Percentiles rank a stretch among this genome's conserved stretches.
phyloP scores from a whole-genome alignment of 2,329 filamentous ascomycete species.

The Neobulgaria alba region DNA sequence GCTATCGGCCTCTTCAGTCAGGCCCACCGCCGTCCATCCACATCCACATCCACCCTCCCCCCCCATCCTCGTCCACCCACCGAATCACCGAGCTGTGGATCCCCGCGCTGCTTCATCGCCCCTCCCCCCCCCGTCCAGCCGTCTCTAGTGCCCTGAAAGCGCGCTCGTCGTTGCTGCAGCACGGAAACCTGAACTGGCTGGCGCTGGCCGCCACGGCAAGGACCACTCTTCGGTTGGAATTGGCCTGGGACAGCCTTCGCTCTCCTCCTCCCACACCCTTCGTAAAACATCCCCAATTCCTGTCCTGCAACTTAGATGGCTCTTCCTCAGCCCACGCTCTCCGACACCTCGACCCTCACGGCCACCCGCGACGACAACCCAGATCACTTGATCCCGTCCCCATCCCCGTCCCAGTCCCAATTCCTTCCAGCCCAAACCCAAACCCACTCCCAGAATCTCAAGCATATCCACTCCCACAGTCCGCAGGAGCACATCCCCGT shows the following conservation, averaged over 20 bases:
- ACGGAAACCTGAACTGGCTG: no score
- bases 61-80: no score
- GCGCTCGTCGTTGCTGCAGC: no score
- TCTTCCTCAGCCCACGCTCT: slow-evolving; percentile 4
- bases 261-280: not conserved
- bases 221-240: not conserved
- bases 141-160: no score
- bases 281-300: not conserved
- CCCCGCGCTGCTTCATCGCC: not conserved
- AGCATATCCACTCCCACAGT: not conserved
- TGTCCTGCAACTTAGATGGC: slow-evolving; percentile 10
- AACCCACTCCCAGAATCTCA: slow-evolving; percentile 1
- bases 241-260: not conserved
- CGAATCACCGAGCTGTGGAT: not conserved
- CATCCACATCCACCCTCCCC: no score
- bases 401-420: slow-evolving; percentile 2
- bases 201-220: not conserved
- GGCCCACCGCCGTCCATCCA: no score
- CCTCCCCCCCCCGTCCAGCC: no score
- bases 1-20: no score
- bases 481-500: not conserved
- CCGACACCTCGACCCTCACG: slow-evolving; percentile 1
- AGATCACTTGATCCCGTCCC: slow-evolving; percentile 5
- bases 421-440: not conserved
- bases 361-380: not conserved